Percentiles rank a stretch among this genome's conserved stretches.
Evolutionary conservation across 2,329 filamentous ascomycete genomes (phyloP).

Genomic region (Aspergillus arachidicola): DNA sequence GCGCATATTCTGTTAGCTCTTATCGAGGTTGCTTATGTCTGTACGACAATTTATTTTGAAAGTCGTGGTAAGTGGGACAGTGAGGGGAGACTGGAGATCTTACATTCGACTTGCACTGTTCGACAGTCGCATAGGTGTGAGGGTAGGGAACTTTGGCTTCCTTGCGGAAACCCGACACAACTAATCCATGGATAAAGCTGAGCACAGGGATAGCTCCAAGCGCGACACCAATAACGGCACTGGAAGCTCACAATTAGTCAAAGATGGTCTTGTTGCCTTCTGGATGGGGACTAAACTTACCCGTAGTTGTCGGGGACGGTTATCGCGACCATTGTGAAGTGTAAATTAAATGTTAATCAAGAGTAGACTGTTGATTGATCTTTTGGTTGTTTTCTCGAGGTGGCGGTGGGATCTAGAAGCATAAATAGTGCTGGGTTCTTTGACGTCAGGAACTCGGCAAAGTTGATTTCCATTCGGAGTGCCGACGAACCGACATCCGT

Average conservation of each 20-base stretch:
- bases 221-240: slow-evolving; percentile 59
- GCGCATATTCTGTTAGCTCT: not conserved
- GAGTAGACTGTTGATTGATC: not conserved
- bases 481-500: not conserved
- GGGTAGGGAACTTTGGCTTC: slow-evolving; percentile 59
- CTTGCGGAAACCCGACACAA: slow-evolving; percentile 53
- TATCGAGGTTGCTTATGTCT: not conserved
- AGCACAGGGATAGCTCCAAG: slow-evolving; percentile 58
- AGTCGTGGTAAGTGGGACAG: slow-evolving; percentile 25
- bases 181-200: slow-evolving; percentile 52
- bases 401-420: not conserved
- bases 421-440: not conserved
- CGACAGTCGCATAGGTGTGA: slow-evolving; percentile 59
- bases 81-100: slow-evolving; percentile 19
- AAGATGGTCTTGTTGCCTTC: not conserved
- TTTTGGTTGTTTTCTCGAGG: not conserved
- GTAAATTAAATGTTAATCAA: not conserved
- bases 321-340: slow-evolving; percentile 42
- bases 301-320: slow-evolving; percentile 53
- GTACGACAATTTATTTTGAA: not conserved
- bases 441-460: slow-evolving; percentile 1
- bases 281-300: slow-evolving; percentile 31
- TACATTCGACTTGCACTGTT: slow-evolving; percentile 54
- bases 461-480: slow-evolving; percentile 1
- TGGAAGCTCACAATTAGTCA: slow-evolving; percentile 26